These are phyloP conservation scores for Aspergillus ochraceus DNA, from an alignment of 2,329 filamentous ascomycete genomes.

Conservation along the genomic window DNA sequence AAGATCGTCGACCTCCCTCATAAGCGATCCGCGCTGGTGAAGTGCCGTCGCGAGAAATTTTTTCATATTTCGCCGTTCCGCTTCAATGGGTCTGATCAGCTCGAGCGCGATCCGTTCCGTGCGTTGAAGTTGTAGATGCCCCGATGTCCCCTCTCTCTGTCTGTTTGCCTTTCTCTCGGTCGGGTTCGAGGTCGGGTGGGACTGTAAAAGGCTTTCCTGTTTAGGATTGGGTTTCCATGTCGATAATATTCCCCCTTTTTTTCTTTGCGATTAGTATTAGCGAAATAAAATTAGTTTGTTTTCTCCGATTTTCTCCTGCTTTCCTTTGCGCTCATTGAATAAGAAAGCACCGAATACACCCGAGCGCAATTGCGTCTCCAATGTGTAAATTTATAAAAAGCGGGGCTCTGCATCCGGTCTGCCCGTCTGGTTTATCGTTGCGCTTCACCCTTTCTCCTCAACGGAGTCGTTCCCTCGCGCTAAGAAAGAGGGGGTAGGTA, in stretches of 20 bases:
- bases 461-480: not conserved
- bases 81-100: constrained; percentile 20
- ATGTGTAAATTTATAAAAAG: not conserved
- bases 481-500: not conserved
- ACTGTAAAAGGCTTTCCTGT: not conserved
- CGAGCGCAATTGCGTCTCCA: not conserved
- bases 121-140: constrained; percentile 19
- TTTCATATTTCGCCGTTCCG: constrained; percentile 59
- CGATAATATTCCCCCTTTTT: not conserved
- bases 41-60: constrained; percentile 64
- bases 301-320: not conserved
- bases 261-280: not conserved
- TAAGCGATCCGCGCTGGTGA: constrained; percentile 67
- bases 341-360: not conserved
- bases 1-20: constrained; percentile 71
- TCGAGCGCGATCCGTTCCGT: constrained; percentile 22
- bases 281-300: not conserved
- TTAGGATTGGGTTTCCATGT: not conserved
- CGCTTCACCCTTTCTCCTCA: not conserved
- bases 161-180: not conserved
- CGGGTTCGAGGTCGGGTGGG: not conserved
- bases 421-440: not conserved
- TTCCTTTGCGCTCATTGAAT: not conserved
- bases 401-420: not conserved
- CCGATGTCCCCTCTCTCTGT: not conserved